A percentile compares a stretch with the other conserved stretches of the same genome.
Conservation (phyloP, 108 stramenopile genomes). For the Conticribra guillardii region DNA sequence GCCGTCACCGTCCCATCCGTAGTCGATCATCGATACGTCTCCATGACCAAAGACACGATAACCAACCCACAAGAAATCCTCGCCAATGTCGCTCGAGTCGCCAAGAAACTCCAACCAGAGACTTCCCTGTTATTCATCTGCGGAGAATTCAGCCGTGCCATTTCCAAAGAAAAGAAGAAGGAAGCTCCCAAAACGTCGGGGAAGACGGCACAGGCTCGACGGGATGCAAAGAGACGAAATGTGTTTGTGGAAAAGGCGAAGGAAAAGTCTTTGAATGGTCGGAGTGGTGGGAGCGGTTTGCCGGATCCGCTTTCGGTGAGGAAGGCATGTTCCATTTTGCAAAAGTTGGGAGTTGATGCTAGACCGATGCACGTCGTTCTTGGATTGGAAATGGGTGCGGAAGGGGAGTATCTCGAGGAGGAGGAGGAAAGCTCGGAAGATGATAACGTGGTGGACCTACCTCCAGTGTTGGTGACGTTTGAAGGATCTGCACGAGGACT, state of each 20-base stretch:
- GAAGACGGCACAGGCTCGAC: constrained; percentile 36
- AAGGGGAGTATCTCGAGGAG: constrained; percentile 19
- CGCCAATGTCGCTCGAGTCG: constrained; percentile 39
- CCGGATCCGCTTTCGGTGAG: constrained; percentile 53
- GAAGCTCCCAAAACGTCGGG: constrained; percentile 30
- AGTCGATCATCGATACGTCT: constrained; percentile 54
- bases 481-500: constrained; percentile 77
- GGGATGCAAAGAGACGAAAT: constrained; percentile 29
- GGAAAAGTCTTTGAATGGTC: constrained; percentile 4
- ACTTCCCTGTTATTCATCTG: constrained; percentile 61
- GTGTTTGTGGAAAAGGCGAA: constrained; percentile 27
- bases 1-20: constrained; percentile 61
- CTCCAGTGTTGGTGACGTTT: constrained; percentile 68
- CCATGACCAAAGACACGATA: constrained; percentile 35
- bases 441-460: constrained; percentile 35
- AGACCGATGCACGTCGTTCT: constrained; percentile 61
- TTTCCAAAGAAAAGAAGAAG: constrained; percentile 40
- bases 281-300: constrained; percentile 11
- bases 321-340: constrained; percentile 52
- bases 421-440: constrained; percentile 14
- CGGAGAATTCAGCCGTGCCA: constrained; percentile 59
- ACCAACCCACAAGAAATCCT: constrained; percentile 36
- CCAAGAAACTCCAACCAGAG: constrained; percentile 22
- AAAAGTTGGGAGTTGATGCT: constrained; percentile 55
- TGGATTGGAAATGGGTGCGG: constrained; percentile 55